Base-by-base conservation (phyloP, 1,284 basidiomycete genomes). In the Cutaneotrichosporon sp. region DNA sequence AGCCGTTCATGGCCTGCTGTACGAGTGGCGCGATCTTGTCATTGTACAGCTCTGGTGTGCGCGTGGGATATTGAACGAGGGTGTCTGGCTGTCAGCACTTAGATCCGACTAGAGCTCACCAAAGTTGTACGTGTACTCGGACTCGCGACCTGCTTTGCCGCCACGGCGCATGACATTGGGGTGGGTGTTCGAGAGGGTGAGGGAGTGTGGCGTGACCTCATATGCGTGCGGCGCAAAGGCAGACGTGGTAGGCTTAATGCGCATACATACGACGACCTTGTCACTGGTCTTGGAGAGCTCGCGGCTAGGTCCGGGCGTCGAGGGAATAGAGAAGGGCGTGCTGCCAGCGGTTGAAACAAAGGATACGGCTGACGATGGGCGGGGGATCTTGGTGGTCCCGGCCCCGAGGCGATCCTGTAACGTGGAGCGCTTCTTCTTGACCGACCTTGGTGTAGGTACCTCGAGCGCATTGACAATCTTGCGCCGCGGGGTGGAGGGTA, bases 1-100 rank as follows among this genome's bases (percentile, higher is more conserved):
- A 86, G 0, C 85, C 85, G 18, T 82, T 82, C 80, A 85, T 83
- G 0, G 84, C 82, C 32, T 83, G 83, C 10, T 80, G 73, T 1
- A 86, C 82, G 11, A 86, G 73, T 0, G 83, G 82, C 0, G 81
- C 74, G 50, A 86, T 81, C 69, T 83, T 80, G 8, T 69, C 65
- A n/a, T 76, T 70, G 69, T 85, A 86, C 5, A 84, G 73, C 11
- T 78, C 73, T 4, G 73, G 70, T 0, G 82, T 84, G 0, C 72
- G 74, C 0, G 71, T 71, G 0, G 82, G 82, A 22, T 75, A 70
- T 34, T 80, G 69, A n/a, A 82, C 76, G 4, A 83, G 69, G n/a
- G 74, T 74, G 65, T 81, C 81, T 81, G 65, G 5, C 5, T 46
- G 58, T 63, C 10, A 58, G 57, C 49, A 5, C 31, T 16, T 0